Base-by-base conservation (phyloP, 208 protist genomes). In the Leishmania tropica region DNA sequence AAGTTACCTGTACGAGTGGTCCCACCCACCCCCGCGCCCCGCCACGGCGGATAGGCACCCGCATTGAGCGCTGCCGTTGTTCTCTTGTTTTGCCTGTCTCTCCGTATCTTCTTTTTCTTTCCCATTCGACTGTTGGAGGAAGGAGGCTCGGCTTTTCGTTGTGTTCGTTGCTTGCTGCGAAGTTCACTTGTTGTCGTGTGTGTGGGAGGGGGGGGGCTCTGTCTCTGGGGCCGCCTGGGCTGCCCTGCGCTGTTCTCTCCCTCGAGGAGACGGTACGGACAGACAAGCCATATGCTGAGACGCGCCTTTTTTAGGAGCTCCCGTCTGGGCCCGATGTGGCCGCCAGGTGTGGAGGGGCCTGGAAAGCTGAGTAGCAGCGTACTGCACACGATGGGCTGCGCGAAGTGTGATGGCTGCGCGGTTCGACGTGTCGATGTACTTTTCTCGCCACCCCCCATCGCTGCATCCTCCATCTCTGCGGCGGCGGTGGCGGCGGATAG, bases 251-350 rank as follows among this genome's bases (percentile, higher is more conserved):
- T 62, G 56, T 13, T 28, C 47, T 65, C 10, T 11, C 37, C n/a
- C 56, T 47, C 74, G 73, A 60, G 54, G 17, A 51, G 42, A 24
- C 45, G 7, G 37, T 6, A 56, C 51, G 0, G 54, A 62, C 47
- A n/a, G 51, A 65, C 31, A 47, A 78, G 21, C 56, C 21, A 78
- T 3, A 78, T 70, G 75, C 17, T 56, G 75, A 60, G 42, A n/a
- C 75, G 28, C 28, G 17, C 3, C 19, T 28, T 76, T 54, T 5
- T 19, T 2, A 1, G 51, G 51, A 28, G n/a, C 51, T 42, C 51
- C 17, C 21, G 53, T 42, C 19, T 37, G 73, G 73, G 73, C n/a
- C 37, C 73, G 13, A 62, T n/a, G 31, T 7, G 35, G 73, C n/a
- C 10, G 31, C 48, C 19, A 13, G 45, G 73, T 62, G 51, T n/a